A percentile compares a stretch with the other conserved stretches of the same genome.
These are phyloP conservation scores for Neoscytalidium dimidiatum DNA, from an alignment of 2,329 filamentous ascomycete genomes.

Conservation along the genomic window DNA sequence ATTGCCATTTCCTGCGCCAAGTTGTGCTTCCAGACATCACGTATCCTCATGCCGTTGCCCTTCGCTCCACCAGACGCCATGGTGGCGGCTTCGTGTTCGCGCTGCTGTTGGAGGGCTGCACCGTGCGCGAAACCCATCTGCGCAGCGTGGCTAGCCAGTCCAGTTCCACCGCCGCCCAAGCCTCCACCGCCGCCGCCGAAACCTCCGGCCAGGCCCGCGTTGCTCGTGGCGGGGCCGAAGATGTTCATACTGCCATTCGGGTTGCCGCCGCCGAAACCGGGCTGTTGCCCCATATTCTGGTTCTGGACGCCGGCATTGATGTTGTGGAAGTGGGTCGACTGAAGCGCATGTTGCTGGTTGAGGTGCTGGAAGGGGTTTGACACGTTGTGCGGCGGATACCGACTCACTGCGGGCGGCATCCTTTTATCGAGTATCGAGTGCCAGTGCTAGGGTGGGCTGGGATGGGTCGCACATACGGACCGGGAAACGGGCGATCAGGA, in stretches of 20 bases:
- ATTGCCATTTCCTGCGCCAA: conserved; percentile 87
- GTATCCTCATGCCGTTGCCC: conserved; percentile 75
- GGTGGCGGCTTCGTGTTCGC: conserved; percentile 43
- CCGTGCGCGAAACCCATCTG: conserved; percentile 85
- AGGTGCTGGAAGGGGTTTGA: conserved; percentile 62
- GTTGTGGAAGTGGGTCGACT: conserved; percentile 42
- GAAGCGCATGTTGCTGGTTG: conserved; percentile 46
- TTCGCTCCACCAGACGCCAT: conserved; percentile 58
- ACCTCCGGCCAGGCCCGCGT: conserved; percentile 58
- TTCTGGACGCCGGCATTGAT: conserved; percentile 45
- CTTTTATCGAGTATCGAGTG: conserved; percentile 22
- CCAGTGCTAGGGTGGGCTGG: conserved; percentile 8
- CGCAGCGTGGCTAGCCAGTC: conserved; percentile 82
- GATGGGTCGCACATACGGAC: conserved; percentile 17
- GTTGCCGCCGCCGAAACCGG: conserved; percentile 59
- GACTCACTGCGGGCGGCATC: conserved; percentile 62
- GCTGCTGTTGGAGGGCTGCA: conserved; percentile 55
- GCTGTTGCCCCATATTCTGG: conserved; percentile 63
- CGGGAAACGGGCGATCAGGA: conserved; percentile 6
- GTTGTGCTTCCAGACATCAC: conserved; percentile 95
- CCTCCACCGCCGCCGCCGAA: conserved; percentile 59
- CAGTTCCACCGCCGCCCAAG: conserved; percentile 60
- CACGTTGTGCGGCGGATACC: conserved; percentile 60
- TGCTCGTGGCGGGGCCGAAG: conserved; percentile 43
- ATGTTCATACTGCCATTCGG: conserved; percentile 67